Base-by-base conservation (phyloP, 2,329 filamentous ascomycete species). In the Trichophyton verrucosum region DNA sequence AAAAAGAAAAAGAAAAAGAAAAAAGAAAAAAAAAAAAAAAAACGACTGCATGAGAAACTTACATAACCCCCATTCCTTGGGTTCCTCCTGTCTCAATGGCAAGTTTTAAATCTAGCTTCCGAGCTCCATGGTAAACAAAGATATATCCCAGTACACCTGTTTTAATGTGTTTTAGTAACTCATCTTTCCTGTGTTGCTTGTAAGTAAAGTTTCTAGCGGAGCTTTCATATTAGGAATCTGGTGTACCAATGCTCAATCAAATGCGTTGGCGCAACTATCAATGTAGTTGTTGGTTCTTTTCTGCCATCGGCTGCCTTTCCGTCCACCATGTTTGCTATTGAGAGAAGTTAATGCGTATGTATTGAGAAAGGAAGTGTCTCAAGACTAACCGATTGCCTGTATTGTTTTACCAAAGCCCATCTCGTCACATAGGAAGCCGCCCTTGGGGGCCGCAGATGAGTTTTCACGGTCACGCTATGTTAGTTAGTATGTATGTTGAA, bases 331-430 rank as follows among this genome's bases (percentile, higher is more conserved):
- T 71, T 74, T 15, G 72, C 72, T 71, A 47, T 11, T 11, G 1
- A 36, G 42, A 17, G 33, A 20, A 15, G 57, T 58, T 33, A 38
- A 38, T 57, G 51, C 15, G 49, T 60, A 33, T 59, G 62, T 63
- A 60, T 17, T 55, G 55, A 30, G 46, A 5, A 51, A 17, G 3
- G 20, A n/a, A 36, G 30, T 3, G 2, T 60, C 38, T 3, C 24
- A 24, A 5, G 6, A 57, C 30, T 59, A 66, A 72, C 69, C 68
- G 46, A 76, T 67, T 44, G 70, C 68, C 59, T 72, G 70, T 2
- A 74, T 67, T 0, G 73, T 75, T 62, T 76, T 76, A 0, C 74
- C 75, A 30, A 75, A 71, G 0, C 75, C 74, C 74, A 76, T 76
- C 8, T 70, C 68, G 58, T 77, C 74, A 33, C 71, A 73, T 1